phyloP scores from a whole-genome alignment of 345 rosid species.

The Arabidopsis suecica region DNA sequence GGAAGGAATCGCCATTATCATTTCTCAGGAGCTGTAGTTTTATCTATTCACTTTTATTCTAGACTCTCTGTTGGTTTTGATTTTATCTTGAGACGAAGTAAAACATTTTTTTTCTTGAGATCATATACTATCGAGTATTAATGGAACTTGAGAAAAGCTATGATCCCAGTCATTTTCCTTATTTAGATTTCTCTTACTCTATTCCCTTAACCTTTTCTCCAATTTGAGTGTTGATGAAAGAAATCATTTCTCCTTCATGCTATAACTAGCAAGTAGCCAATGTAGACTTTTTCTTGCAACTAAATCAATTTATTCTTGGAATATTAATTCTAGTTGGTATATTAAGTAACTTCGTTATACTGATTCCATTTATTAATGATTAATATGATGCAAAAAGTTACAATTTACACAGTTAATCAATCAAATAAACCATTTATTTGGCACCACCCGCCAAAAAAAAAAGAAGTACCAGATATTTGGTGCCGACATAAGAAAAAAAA shows the following conservation, averaged over 20 bases:
- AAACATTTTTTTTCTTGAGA: slow-evolving; percentile 8
- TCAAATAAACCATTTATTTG: not conserved
- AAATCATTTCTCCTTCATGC: too few relatives aligned
- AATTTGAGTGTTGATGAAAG: not conserved
- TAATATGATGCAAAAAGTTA: too few relatives aligned
- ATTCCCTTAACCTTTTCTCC: not conserved
- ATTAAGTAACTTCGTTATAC: too few relatives aligned
- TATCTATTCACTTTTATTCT: slow-evolving; percentile 32
- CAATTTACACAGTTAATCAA: too few relatives aligned
- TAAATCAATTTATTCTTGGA: too few relatives aligned
- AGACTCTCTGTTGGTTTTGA: slow-evolving; percentile 22
- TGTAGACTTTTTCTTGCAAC: too few relatives aligned
- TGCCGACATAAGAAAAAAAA: slow-evolving; percentile 1
- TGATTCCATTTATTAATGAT: too few relatives aligned
- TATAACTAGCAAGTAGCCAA: too few relatives aligned
- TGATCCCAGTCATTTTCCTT: not conserved
- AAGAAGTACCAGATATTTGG: not conserved
- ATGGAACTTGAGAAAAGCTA: not conserved
- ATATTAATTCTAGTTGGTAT: too few relatives aligned
- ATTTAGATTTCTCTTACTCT: not conserved
- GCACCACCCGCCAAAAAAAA: slow-evolving; percentile 8
- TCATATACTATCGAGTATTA: not conserved
- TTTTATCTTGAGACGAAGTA: slow-evolving; percentile 16
- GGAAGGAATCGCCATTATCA: slow-evolving; percentile 19
- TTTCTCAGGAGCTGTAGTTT: slow-evolving; percentile 23